Percentiles rank a stretch among this genome's conserved stretches.
Conservation (phyloP, 306 rosid species). For the Lathyrus tuberosus region DNA sequence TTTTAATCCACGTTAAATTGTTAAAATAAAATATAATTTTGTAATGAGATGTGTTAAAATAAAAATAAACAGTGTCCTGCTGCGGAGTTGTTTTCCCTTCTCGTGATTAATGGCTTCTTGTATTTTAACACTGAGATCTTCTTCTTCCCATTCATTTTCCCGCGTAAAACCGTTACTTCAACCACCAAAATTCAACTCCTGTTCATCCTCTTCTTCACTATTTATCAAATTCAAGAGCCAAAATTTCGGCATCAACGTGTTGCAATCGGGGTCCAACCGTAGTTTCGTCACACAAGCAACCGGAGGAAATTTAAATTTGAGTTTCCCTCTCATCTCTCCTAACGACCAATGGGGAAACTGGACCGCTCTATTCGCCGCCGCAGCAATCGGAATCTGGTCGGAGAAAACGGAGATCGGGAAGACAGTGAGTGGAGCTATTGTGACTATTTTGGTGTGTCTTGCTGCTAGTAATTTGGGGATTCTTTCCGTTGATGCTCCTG, state of each 20-base stretch:
- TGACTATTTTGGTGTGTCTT: conserved; percentile 67
- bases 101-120: conserved; percentile 6
- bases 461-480: conserved; percentile 73
- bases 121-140: neutral
- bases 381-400: conserved; percentile 73
- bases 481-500: conserved; percentile 54
- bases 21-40: too few species aligned
- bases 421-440: conserved; percentile 71
- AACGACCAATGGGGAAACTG: conserved; percentile 76
- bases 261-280: neutral
- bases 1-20: too few species aligned
- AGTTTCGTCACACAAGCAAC: neutral
- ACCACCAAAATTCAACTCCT: neutral
- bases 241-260: neutral
- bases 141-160: conserved; percentile 5
- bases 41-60: too few species aligned
- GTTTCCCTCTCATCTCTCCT: conserved; percentile 61
- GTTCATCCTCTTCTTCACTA: conserved; percentile 3
- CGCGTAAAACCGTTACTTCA: conserved; percentile 14
- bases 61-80: neutral
- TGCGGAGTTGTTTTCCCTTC: neutral
- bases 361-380: conserved; percentile 65
- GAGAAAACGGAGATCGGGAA: conserved; percentile 52
- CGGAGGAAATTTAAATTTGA: conserved; percentile 46
- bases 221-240: conserved; percentile 3